Conservation (phyloP, 2,329 filamentous ascomycete genomes). For the Epichloe baconii region DNA sequence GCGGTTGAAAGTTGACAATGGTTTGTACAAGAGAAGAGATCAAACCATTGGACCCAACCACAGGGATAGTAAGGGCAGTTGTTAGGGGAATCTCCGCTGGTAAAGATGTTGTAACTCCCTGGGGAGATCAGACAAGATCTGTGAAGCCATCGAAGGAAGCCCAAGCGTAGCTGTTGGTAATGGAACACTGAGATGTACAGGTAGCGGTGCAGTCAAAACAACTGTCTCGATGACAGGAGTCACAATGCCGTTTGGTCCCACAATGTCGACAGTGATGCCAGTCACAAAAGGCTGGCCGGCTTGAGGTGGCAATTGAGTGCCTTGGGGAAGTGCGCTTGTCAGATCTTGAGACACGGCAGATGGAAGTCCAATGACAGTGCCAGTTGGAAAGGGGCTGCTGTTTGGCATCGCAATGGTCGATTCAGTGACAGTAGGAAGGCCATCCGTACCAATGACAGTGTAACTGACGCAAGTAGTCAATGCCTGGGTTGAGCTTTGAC, state of each 20-base stretch:
- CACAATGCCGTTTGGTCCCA: constrained; percentile 19
- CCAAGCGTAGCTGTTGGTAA: constrained; percentile 8
- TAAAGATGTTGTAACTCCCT: constrained; percentile 8
- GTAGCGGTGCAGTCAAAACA: constrained; percentile 9
- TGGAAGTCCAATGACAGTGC: constrained; percentile 7
- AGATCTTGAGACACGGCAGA: constrained; percentile 8
- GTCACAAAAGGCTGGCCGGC: constrained; percentile 13
- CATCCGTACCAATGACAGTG: constrained; percentile 17
- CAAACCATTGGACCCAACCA: constrained; percentile 20
- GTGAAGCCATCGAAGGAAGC: constrained; percentile 10
- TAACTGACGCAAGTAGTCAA: constrained; percentile 18
- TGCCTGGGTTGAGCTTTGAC: constrained; percentile 2
- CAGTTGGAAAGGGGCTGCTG: constrained; percentile 11
- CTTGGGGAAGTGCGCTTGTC: constrained; percentile 9
- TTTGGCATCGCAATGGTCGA: constrained; percentile 17
- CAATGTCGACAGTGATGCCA: constrained; percentile 17
- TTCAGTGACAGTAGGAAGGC: constrained; percentile 17
- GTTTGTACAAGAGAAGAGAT: constrained; percentile 20
- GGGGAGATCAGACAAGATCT: constrained; percentile 10
- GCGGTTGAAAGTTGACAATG: constrained; percentile 15
- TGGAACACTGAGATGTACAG: constrained; percentile 3
- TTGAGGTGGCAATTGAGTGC: constrained; percentile 7
- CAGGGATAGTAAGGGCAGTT: constrained; percentile 16
- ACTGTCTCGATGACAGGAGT: constrained; percentile 18
- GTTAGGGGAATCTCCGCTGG: constrained; percentile 11